These are phyloP conservation scores for Penicillium sclerotigenum DNA, from an alignment of 2,329 filamentous ascomycete genomes.

Conservation along the genomic window DNA sequence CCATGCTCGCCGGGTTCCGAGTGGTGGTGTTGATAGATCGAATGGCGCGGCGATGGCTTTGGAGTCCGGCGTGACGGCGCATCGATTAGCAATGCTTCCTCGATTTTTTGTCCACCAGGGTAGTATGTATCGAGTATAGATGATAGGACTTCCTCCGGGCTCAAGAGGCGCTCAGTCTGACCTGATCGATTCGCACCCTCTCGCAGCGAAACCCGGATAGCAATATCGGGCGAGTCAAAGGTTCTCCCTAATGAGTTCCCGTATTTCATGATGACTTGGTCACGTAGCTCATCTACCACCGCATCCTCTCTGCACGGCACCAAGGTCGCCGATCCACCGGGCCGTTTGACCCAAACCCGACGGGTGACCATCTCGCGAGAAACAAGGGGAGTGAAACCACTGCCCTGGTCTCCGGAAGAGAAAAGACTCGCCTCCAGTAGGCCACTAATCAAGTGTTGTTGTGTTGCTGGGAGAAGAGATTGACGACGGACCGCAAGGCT, in stretches of 20 bases:
- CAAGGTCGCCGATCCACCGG: conserved; percentile 78
- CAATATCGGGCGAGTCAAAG: conserved; percentile 88
- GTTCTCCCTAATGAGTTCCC: conserved; percentile 83
- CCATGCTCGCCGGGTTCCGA: conserved; percentile 67
- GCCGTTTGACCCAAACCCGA: conserved; percentile 94
- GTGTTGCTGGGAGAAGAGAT: conserved; percentile 40
- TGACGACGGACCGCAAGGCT: conserved; percentile 37
- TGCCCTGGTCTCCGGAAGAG: conserved; percentile 24
- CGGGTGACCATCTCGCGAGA: conserved; percentile 45
- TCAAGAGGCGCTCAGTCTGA: conserved; percentile 65
- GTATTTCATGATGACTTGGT: conserved; percentile 90
- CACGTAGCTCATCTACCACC: conserved; percentile 89
- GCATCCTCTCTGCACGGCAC: conserved; percentile 84
- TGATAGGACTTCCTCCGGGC: conserved; percentile 81
- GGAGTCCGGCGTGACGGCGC: conserved; percentile 74
- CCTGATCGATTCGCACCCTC: conserved; percentile 48
- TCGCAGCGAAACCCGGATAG: conserved; percentile 71
- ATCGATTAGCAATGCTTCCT: conserved; percentile 89
- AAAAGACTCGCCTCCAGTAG: conserved; percentile 31
- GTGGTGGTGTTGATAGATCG: conserved; percentile 47
- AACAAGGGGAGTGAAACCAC: conserved; percentile 17
- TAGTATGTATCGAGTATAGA: conserved; percentile 77
- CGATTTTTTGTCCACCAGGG: conserved; percentile 79
- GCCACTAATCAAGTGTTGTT: conserved; percentile 39
- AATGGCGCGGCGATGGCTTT: conserved; percentile 68